Conservation (phyloP, 805 yeast genomes). For the Allodekkera sacchari region DNA sequence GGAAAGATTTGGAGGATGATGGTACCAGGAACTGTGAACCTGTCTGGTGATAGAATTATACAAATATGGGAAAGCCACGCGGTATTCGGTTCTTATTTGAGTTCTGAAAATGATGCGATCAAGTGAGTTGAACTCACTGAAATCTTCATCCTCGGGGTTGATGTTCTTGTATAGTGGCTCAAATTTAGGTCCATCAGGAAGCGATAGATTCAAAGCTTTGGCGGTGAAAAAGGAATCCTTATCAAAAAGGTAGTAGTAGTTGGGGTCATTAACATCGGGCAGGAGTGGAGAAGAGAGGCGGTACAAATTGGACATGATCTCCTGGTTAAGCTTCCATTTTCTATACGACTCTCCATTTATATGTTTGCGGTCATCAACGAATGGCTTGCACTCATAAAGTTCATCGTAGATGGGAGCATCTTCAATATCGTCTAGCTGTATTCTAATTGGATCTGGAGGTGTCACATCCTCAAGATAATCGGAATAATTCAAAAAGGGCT, state of each 20-base stretch:
- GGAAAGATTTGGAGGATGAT: slow-evolving; percentile 50
- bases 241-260: slow-evolving; percentile 66
- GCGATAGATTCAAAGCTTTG: slow-evolving; percentile 75
- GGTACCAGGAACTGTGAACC: slow-evolving; percentile 55
- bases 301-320: slow-evolving; percentile 57
- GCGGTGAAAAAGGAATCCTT: slow-evolving; percentile 79
- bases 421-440: slow-evolving; percentile 57
- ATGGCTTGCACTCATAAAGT: slow-evolving; percentile 74
- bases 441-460: slow-evolving; percentile 59
- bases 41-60: slow-evolving; percentile 71
- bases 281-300: slow-evolving; percentile 65
- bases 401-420: slow-evolving; percentile 60
- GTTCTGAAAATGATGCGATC: slow-evolving; percentile 78
- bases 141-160: slow-evolving; percentile 62
- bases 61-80: slow-evolving; percentile 78
- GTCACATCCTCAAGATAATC: slow-evolving; percentile 70
- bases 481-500: slow-evolving; percentile 80
- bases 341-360: slow-evolving; percentile 76
- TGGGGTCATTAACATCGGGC: slow-evolving; percentile 43
- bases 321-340: slow-evolving; percentile 56
- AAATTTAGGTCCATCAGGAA: slow-evolving; percentile 95
- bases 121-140: slow-evolving; percentile 81
- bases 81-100: slow-evolving; percentile 73
- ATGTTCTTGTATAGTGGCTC: slow-evolving; percentile 72
- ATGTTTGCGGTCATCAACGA: slow-evolving; percentile 42